These are phyloP conservation scores for Penstemon eatonii DNA, from an alignment of 257 asterid species.

Conservation along the genomic window DNA sequence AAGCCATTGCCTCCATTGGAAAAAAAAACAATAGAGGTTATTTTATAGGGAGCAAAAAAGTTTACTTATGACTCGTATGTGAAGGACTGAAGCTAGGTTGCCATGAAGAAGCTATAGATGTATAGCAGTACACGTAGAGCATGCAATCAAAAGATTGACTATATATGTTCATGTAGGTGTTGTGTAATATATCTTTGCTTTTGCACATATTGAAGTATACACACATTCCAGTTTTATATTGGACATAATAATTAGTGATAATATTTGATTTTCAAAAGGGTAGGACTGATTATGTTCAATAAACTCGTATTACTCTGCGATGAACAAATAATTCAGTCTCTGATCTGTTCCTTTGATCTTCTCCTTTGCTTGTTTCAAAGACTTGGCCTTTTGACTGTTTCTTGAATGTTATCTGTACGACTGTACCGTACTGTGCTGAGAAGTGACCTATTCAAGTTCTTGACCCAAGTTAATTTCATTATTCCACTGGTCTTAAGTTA, in stretches of 20 bases:
- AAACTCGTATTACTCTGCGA: not conserved
- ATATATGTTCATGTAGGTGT: conserved; percentile 1
- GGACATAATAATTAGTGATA: not conserved
- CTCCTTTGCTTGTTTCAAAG: too few relatives aligned
- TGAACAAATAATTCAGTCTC: not conserved
- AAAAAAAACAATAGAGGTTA: conserved; percentile 26
- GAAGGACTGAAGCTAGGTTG: not conserved
- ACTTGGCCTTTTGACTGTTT: too few relatives aligned
- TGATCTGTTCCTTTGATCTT: too few relatives aligned
- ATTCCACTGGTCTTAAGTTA: not conserved
- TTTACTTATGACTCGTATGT: conserved; percentile 1
- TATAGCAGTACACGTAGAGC: too few relatives aligned
- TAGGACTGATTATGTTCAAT: not conserved
- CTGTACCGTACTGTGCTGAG: too few relatives aligned
- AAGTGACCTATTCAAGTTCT: not conserved
- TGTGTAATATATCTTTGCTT: conserved; percentile 15
- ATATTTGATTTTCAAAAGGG: not conserved
- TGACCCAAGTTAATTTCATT: not conserved
- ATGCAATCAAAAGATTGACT: not conserved
- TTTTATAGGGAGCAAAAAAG: conserved; percentile 32
- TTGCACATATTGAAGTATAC: conserved; percentile 6
- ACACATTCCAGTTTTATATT: conserved; percentile 15
- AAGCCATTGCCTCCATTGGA: conserved; percentile 36
- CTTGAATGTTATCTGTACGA: too few relatives aligned
- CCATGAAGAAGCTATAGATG: conserved; percentile 17